Evolutionary conservation across 2,329 filamentous ascomycete species (phyloP), one percentile per base, ranked within the genome.

Genomic region (Chalara sp.): DNA sequence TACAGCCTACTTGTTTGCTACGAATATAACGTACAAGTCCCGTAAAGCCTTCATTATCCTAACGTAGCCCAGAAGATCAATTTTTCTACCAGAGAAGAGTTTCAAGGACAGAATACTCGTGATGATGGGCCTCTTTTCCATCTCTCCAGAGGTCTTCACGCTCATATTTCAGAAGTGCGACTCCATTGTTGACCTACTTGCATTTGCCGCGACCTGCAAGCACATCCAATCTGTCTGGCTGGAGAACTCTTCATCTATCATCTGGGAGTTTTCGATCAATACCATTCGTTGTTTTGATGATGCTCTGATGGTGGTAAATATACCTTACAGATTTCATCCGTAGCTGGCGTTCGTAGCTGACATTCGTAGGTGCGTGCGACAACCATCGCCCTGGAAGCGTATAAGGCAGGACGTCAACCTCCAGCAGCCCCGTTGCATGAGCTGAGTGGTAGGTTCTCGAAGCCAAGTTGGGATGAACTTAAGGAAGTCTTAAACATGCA

Each of bases 401-500:
- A 56, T 32, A 35, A 52, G 45, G 50, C 45, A 11, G 49, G 46
- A 33, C 50, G n/a, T n/a, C 44, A 49, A n/a, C 54, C 54, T 32
- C 53, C 53, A 39, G 35, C 52, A 8, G 32, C 32, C n/a, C n/a
- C 45, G 41, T 49, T 56, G 10, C 50, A 41, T 28, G 46, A 47
- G 13, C 29, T 56, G 31, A 56, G 48, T 47, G 46, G 50, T 33
- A 51, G 50, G 1, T 49, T 44, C 13, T 52, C 45, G 41, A 35
- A 49, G 12, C 55, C 55, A 50, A 44, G 51, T 31, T 41, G 54
- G 39, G 48, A 46, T 31, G 55, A 56, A 48, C 35, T 56, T 40
- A 53, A 56, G 47, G 55, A 54, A 51, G 50, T 56, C 30, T 49
- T 56, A 29, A 54, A 53, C 32, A 46, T 56, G 50, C 52, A 53